Evolutionary conservation across 2,329 filamentous ascomycete genomes (phyloP).

Genomic region (Verticillium isaacii): DNA sequence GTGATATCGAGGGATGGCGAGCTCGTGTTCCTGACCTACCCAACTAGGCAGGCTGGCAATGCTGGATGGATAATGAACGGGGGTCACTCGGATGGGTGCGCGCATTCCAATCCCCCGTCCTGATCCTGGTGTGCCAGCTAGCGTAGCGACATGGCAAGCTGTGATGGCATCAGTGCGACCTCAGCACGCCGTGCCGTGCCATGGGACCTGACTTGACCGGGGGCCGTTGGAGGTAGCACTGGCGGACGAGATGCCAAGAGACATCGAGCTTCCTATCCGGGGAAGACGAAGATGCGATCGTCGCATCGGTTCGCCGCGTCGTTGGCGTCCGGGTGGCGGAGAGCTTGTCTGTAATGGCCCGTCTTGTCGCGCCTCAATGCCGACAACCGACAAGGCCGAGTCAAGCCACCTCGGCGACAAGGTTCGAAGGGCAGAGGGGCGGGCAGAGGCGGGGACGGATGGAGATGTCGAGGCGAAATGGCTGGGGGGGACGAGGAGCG

Average conservation of each 20-base stretch:
- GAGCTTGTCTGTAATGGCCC: not conserved
- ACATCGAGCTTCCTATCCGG: not conserved
- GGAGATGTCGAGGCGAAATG: not conserved
- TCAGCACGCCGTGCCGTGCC: not conserved
- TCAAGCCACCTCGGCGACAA: not conserved
- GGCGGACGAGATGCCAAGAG: not conserved
- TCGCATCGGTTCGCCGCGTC: not conserved
- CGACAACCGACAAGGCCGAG: not conserved
- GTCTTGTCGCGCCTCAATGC: not conserved
- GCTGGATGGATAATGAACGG: not conserved
- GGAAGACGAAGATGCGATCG: not conserved
- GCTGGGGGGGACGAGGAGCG: not conserved
- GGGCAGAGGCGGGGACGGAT: not conserved
- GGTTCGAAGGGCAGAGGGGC: not conserved
- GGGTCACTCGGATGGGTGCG: not conserved
- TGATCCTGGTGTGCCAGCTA: not conserved
- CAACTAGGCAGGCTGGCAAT: not conserved
- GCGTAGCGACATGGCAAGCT: not conserved
- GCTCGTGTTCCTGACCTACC: not conserved
- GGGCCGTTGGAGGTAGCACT: not conserved
- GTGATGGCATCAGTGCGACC: not conserved
- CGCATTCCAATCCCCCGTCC: not conserved
- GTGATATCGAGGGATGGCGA: not conserved
- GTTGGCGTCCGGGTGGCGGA: not conserved
- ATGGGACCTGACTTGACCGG: not conserved